phyloP scores from a whole-genome alignment of 306 rosid species.

The Cajanus cajan region DNA sequence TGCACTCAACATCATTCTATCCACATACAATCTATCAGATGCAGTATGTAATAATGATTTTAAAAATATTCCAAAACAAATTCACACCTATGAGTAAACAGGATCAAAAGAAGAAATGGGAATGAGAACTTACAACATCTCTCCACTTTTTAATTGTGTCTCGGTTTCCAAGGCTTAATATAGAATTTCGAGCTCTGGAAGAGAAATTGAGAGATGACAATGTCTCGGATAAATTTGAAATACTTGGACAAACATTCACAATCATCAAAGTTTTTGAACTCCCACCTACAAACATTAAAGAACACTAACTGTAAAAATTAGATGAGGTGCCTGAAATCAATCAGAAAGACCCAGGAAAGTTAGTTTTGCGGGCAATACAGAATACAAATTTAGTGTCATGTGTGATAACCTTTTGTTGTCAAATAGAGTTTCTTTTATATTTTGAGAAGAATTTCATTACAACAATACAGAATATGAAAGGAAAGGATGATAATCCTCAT shows the following conservation, averaged over 20 bases:
- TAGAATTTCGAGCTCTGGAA: slow-evolving; percentile 86
- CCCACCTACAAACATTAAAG: slow-evolving; percentile 60
- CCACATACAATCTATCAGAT: neutral
- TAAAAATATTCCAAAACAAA: slow-evolving; percentile 13
- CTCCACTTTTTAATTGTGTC: slow-evolving; percentile 96
- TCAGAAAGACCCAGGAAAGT: neutral
- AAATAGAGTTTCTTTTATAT: neutral
- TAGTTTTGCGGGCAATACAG: neutral
- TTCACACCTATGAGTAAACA: slow-evolving; percentile 1
- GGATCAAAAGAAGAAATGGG: slow-evolving; percentile 18
- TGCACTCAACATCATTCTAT: slow-evolving; percentile 14
- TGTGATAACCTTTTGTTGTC: neutral
- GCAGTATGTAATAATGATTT: slow-evolving; percentile 2
- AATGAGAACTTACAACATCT: slow-evolving; percentile 69
- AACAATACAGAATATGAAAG: neutral
- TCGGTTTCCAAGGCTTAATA: slow-evolving; percentile 88
- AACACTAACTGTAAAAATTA: slow-evolving; percentile 13
- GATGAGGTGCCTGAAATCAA: neutral
- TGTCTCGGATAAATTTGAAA: slow-evolving; percentile 72
- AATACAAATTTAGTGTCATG: neutral
- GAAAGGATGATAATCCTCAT: neutral
- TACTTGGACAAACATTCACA: slow-evolving; percentile 78
- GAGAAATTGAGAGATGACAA: slow-evolving; percentile 74
- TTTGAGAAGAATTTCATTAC: neutral
- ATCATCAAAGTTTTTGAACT: slow-evolving; percentile 85